Evolutionary conservation across 2,329 filamentous ascomycete species (phyloP).

Genomic region (Trichothecium sympodiale): DNA sequence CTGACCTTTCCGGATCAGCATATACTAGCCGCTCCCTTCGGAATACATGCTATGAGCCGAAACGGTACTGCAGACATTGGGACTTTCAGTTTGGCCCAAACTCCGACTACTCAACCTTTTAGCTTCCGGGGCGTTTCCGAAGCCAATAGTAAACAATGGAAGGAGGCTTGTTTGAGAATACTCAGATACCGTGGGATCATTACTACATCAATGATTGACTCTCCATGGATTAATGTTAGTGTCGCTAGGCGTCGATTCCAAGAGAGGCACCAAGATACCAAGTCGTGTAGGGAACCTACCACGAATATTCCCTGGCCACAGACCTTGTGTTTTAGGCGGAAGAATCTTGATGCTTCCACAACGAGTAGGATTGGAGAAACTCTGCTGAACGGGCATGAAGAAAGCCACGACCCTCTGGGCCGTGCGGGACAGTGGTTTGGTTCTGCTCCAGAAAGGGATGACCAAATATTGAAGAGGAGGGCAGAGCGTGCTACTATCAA

Average conservation of each 20-base stretch:
- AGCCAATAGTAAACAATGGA: conserved; percentile 33
- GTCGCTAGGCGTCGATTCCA: conserved; percentile 32
- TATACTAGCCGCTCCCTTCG: conserved; percentile 44
- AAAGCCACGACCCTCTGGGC: conserved; percentile 36
- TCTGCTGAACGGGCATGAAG: conserved; percentile 24
- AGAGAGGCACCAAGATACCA: conserved; percentile 30
- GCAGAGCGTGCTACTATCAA: conserved; percentile 34
- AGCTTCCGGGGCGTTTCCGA: conserved; percentile 29
- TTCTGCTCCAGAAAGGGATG: conserved; percentile 32
- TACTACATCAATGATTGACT: conserved; percentile 27
- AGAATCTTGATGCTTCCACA: conserved; percentile 27
- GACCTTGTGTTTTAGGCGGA: conserved; percentile 40
- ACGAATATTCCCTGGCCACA: conserved; percentile 43
- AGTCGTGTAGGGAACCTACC: conserved; percentile 23
- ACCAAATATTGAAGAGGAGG: conserved; percentile 33
- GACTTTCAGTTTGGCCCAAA: conserved; percentile 31
- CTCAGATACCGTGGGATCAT: conserved; percentile 40
- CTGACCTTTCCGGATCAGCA: conserved; percentile 29
- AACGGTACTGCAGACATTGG: conserved; percentile 9
- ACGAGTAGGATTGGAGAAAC: conserved; percentile 27
- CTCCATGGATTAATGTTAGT: conserved; percentile 40
- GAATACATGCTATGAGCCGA: conserved; percentile 22
- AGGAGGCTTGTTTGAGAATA: conserved; percentile 36
- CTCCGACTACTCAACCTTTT: conserved; percentile 40
- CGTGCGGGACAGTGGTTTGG: conserved; percentile 38